Evolutionary conservation across 345 rosid genomes (phyloP).

Genomic region (Lepidium didymum): DNA sequence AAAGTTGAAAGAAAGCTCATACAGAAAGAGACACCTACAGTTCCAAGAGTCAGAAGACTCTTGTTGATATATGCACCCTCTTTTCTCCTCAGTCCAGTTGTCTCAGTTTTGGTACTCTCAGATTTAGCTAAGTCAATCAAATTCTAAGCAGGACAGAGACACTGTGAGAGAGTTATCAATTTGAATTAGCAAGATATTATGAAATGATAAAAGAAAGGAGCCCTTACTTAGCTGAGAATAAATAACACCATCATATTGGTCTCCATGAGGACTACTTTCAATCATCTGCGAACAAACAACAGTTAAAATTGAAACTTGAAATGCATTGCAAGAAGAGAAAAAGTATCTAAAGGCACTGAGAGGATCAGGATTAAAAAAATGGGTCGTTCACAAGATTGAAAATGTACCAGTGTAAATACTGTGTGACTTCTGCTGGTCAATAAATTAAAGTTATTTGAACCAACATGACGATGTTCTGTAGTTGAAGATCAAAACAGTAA

Average conservation of each 20-base stretch:
- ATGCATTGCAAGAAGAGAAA: not conserved
- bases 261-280: slow-evolving; percentile 90
- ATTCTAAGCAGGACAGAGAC: slow-evolving; percentile 49
- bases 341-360: not conserved
- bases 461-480: slow-evolving; percentile 99
- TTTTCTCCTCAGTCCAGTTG: slow-evolving; percentile 92
- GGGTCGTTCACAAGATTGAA: not conserved
- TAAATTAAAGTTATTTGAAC: slow-evolving; percentile 95
- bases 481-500: slow-evolving; percentile 11
- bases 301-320: not conserved
- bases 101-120: slow-evolving; percentile 99
- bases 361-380: not conserved
- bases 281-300: slow-evolving; percentile 59
- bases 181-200: not conserved
- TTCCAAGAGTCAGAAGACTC: slow-evolving; percentile 98
- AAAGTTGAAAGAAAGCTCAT: not conserved
- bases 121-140: slow-evolving; percentile 99
- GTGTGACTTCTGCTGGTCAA: slow-evolving; percentile 99
- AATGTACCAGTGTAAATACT: slow-evolving; percentile 72
- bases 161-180: slow-evolving; percentile 21
- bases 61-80: slow-evolving; percentile 99
- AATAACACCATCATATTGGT: slow-evolving; percentile 96
- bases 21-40: slow-evolving; percentile 49
- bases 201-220: slow-evolving; percentile 15
- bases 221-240: slow-evolving; percentile 94